These are phyloP conservation scores for Pachysandra terminalis DNA, from an alignment of 164 flowering plant species.

Conservation along the genomic window DNA sequence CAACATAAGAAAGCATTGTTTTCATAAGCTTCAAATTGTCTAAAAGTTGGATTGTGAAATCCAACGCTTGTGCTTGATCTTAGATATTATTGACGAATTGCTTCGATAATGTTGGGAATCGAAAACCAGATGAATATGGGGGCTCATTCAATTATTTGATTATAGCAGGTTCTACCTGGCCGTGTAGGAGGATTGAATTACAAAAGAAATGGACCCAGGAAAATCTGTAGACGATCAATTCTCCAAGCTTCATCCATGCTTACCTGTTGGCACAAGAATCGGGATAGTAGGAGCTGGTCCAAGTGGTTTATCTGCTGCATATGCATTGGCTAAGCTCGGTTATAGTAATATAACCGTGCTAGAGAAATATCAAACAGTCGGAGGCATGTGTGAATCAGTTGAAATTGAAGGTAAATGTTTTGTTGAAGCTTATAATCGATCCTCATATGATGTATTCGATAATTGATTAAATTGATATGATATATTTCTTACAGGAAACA, in stretches of 20 bases:
- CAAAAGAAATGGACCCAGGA: constrained; percentile 38
- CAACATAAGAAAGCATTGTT: too few relatives aligned
- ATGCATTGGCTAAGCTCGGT: constrained; percentile 69
- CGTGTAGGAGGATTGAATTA: neutral
- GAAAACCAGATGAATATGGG: neutral
- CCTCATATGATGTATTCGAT: neutral
- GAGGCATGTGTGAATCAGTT: constrained; percentile 79
- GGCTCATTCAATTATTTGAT: constrained; percentile 6
- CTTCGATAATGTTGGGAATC: neutral
- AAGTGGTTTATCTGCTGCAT: constrained; percentile 78
- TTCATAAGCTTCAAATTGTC: neutral
- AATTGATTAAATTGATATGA: neutral
- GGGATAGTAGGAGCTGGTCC: constrained; percentile 80
- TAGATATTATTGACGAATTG: too few relatives aligned
- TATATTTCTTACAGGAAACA: constrained; percentile 39
- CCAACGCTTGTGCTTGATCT: neutral
- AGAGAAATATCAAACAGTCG: constrained; percentile 62
- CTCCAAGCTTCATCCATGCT: constrained; percentile 63
- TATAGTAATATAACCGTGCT: constrained; percentile 53
- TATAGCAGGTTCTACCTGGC: constrained; percentile 7
- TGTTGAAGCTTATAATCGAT: neutral
- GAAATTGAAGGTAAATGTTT: constrained; percentile 56
- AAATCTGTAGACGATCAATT: constrained; percentile 65
- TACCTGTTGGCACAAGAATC: constrained; percentile 52
- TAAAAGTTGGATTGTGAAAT: neutral